A percentile compares a stretch with the other conserved stretches of the same genome.
phyloP scores from a whole-genome alignment of 371 early-diverging fungal genomes.

The Apophysomyces variabilis region DNA sequence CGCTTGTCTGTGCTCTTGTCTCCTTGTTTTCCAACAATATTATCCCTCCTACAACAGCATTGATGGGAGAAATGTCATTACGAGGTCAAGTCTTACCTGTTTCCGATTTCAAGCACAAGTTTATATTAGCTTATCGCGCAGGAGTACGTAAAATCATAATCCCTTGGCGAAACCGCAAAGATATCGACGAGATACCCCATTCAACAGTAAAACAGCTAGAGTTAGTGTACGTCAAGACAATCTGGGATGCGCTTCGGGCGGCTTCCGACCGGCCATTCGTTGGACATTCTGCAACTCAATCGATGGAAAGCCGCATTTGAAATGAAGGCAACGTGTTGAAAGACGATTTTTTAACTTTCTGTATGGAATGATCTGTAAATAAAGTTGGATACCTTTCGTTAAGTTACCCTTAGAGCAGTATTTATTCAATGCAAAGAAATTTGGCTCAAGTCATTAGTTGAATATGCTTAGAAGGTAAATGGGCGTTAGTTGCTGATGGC shows the following conservation, averaged over 20 bases:
- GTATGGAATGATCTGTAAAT: no score
- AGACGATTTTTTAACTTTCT: no score
- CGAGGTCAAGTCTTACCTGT: conserved; percentile 86
- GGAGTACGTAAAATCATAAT: conserved; percentile 70
- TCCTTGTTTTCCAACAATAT: conserved; percentile 69
- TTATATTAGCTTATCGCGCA: conserved; percentile 84
- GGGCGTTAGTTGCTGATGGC: no score
- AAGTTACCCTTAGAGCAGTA: no score
- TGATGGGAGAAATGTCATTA: conserved; percentile 90
- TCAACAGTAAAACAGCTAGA: conserved; percentile 71
- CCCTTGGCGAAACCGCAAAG: conserved; percentile 63
- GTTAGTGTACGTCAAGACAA: conserved; percentile 70
- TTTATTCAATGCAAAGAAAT: no score
- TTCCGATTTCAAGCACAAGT: conserved; percentile 87
- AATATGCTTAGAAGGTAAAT: no score
- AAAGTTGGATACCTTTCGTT: no score
- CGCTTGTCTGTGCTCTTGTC: conserved; percentile 58
- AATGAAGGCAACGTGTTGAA: background rate
- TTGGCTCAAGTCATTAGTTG: no score
- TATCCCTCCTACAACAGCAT: conserved; percentile 67
- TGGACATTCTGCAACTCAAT: conserved; percentile 20
- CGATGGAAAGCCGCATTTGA: conserved; percentile 28
- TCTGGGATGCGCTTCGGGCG: conserved; percentile 72
- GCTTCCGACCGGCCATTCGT: conserved; percentile 46
- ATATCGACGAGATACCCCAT: conserved; percentile 72